Conservation (phyloP, 495 filamentous ascomycete genomes). For the Glonium stellatum region DNA sequence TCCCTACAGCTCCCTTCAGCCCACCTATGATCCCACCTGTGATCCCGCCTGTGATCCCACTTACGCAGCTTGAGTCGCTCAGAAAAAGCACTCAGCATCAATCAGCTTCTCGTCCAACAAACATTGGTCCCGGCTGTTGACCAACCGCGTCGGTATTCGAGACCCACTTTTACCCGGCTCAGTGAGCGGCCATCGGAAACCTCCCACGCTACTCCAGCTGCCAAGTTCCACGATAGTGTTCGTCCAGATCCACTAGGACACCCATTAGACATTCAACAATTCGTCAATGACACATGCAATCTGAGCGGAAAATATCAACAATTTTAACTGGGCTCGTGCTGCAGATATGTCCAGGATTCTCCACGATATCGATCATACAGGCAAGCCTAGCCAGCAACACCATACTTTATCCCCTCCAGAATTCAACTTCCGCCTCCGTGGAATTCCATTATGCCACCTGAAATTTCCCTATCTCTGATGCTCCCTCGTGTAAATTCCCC, state of each 20-base stretch:
- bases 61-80: too few relatives aligned
- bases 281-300: background rate
- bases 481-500: too few relatives aligned
- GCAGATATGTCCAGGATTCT: background rate
- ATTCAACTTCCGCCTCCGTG: too few relatives aligned
- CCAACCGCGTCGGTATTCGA: background rate
- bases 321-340: background rate
- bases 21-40: too few relatives aligned
- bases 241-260: background rate
- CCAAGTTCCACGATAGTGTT: too few relatives aligned
- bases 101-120: background rate
- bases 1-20: background rate
- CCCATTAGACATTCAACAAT: background rate
- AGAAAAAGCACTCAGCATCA: background rate
- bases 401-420: too few relatives aligned
- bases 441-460: too few relatives aligned
- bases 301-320: background rate
- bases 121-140: background rate
- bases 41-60: too few relatives aligned
- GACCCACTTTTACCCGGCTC: background rate
- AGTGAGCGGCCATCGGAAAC: background rate
- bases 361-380: background rate
- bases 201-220: background rate
- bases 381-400: too few relatives aligned
- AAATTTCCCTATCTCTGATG: too few relatives aligned